phyloP scores from a whole-genome alignment of 148 eudicot species.

The Suaeda aralocaspica region DNA sequence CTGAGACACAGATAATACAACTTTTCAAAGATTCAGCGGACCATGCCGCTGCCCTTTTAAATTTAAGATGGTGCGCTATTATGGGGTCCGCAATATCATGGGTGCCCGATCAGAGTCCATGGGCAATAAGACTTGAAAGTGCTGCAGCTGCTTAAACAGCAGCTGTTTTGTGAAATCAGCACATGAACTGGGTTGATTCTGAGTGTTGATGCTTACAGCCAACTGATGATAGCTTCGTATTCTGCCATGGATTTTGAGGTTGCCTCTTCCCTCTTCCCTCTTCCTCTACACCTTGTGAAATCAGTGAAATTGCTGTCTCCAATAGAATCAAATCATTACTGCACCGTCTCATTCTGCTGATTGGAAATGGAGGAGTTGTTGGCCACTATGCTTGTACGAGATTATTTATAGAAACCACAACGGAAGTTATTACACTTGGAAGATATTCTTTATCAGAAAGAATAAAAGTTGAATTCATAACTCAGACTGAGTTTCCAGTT shows the following conservation, averaged over 20 bases:
- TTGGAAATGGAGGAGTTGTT: not conserved
- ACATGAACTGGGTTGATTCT: not conserved
- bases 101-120: conserved; percentile 54
- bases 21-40: conserved; percentile 33
- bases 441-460: not conserved
- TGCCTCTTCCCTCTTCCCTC: not conserved
- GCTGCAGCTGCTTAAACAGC: conserved; percentile 21
- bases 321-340: not conserved
- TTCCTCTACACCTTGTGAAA: not conserved
- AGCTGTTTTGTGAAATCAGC: conserved; percentile 9
- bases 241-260: not conserved
- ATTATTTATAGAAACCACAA: not conserved
- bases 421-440: not conserved
- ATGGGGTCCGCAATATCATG: conserved; percentile 58
- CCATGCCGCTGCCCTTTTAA: conserved; percentile 50
- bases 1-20: conserved; percentile 45
- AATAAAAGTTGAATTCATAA: not conserved
- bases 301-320: not conserved
- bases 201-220: not conserved
- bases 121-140: conserved; percentile 60
- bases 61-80: conserved; percentile 69
- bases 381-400: not conserved
- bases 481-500: not conserved
- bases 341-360: not conserved
- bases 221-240: not conserved